Conservation (phyloP, 495 filamentous ascomycete species). For the Pseudoneurospora amorphoporcata region DNA sequence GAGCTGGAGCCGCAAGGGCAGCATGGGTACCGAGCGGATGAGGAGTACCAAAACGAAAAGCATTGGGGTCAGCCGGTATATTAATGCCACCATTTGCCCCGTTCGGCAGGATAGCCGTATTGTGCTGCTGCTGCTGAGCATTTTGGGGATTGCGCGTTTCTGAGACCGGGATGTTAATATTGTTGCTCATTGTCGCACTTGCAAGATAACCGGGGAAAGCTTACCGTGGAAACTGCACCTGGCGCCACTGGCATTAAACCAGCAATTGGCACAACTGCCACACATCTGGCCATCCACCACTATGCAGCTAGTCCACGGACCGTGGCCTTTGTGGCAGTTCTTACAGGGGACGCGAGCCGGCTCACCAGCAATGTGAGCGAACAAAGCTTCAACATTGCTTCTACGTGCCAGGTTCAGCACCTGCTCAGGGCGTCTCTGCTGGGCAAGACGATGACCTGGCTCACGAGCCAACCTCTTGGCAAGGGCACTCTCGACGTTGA, state of each 20-base stretch:
- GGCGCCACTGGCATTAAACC: slow-evolving; percentile 42
- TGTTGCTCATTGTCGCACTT: neutral
- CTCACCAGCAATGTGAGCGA: slow-evolving; percentile 38
- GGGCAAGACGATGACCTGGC: slow-evolving; percentile 32
- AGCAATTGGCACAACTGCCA: slow-evolving; percentile 42
- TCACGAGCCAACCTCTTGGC: slow-evolving; percentile 36
- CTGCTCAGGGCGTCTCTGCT: slow-evolving; percentile 37
- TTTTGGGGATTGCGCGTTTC: slow-evolving; percentile 20
- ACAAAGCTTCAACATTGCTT: slow-evolving; percentile 41
- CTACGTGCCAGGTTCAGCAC: slow-evolving; percentile 32
- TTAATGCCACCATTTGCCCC: slow-evolving; percentile 3
- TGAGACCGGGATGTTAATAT: neutral
- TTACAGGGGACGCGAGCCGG: slow-evolving; percentile 35
- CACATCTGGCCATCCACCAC: slow-evolving; percentile 42
- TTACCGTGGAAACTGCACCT: slow-evolving; percentile 42
- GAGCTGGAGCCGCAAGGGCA: slow-evolving; percentile 6
- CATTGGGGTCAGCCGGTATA: slow-evolving; percentile 15
- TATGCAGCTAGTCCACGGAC: slow-evolving; percentile 37
- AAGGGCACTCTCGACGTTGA: slow-evolving; percentile 36
- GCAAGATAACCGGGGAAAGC: neutral
- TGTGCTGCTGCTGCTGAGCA: slow-evolving; percentile 9
- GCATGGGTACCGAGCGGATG: slow-evolving; percentile 3
- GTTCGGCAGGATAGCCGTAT: slow-evolving; percentile 10
- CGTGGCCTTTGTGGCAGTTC: slow-evolving; percentile 43
- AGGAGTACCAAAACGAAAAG: slow-evolving; percentile 12